Conservation (phyloP, 768 basidiomycete species). For the Rhodotorula taiwanensis region DNA sequence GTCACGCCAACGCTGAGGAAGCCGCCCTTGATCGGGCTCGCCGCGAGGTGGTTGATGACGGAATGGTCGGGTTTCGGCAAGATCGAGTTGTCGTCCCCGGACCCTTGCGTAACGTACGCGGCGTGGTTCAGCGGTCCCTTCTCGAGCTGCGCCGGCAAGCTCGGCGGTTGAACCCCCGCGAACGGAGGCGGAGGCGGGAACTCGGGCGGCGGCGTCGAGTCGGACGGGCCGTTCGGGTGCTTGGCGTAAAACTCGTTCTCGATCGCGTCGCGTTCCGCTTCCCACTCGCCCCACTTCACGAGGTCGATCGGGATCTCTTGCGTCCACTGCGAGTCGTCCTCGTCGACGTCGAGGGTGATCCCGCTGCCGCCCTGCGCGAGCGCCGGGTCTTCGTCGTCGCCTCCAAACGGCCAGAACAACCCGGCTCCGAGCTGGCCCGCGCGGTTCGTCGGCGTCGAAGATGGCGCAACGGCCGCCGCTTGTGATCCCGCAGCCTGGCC, state of each 20-base stretch:
- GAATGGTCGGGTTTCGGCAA: constrained; percentile 89
- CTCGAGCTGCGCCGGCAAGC: constrained; percentile 81
- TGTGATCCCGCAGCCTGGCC: background rate
- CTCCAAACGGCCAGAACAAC: constrained; percentile 1
- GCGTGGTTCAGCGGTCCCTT: constrained; percentile 76
- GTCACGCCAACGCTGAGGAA: constrained; percentile 88
- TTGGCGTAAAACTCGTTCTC: constrained; percentile 18
- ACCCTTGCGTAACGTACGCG: constrained; percentile 39
- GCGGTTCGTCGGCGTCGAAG: background rate
- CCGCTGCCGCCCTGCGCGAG: background rate
- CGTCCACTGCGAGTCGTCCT: constrained; percentile 60
- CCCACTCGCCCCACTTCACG: constrained; percentile 72
- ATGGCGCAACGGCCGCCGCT: background rate
- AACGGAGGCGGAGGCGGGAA: constrained; percentile 20
- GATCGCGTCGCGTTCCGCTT: constrained; percentile 54
- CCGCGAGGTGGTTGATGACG: constrained; percentile 83
- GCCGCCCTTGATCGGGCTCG: constrained; percentile 88
- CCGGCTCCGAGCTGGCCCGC: background rate
- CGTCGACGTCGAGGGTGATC: constrained; percentile 11
- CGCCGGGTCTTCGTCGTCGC: constrained; percentile 2
- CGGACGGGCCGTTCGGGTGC: constrained; percentile 11
- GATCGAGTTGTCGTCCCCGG: constrained; percentile 74
- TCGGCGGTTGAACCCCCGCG: constrained; percentile 59
- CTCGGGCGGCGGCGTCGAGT: constrained; percentile 16
- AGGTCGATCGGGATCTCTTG: constrained; percentile 69